These are phyloP conservation scores for Bruguiera sexangula DNA, from an alignment of 345 rosid genomes.

Conservation along the genomic window DNA sequence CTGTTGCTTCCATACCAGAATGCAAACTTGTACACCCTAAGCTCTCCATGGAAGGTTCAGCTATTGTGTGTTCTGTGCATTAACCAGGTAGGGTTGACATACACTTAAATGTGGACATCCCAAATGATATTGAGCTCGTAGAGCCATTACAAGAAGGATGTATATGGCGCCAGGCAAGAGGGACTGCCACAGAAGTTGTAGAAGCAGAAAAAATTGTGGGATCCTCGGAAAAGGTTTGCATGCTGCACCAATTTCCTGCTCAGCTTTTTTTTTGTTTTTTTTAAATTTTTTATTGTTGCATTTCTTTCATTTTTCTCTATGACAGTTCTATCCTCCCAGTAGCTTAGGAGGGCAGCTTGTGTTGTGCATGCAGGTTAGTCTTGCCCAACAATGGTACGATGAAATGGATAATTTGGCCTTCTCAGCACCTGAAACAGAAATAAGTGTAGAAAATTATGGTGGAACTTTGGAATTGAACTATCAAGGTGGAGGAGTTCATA, in stretches of 20 bases:
- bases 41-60: neutral
- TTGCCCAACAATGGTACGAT: slow-evolving; percentile 89
- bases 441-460: slow-evolving; percentile 39
- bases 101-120: slow-evolving; percentile 58
- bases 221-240: slow-evolving; percentile 58
- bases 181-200: slow-evolving; percentile 54
- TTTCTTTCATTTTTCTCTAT: neutral
- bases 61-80: neutral
- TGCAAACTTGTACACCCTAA: neutral
- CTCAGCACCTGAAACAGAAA: slow-evolving; percentile 43
- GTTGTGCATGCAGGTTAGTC: slow-evolving; percentile 60
- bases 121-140: slow-evolving; percentile 59
- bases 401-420: slow-evolving; percentile 80
- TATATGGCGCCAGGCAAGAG: slow-evolving; percentile 84
- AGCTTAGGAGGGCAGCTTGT: slow-evolving; percentile 11
- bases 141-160: slow-evolving; percentile 77
- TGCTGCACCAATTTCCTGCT: neutral
- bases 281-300: neutral
- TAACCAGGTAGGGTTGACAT: slow-evolving; percentile 67
- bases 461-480: slow-evolving; percentile 23
- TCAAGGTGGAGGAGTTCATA: slow-evolving; percentile 42
- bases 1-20: neutral
- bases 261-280: neutral
- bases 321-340: slow-evolving; percentile 3
- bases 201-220: slow-evolving; percentile 37